phyloP scores from a whole-genome alignment of 306 rosid genomes.

The Dryas drummondii region DNA sequence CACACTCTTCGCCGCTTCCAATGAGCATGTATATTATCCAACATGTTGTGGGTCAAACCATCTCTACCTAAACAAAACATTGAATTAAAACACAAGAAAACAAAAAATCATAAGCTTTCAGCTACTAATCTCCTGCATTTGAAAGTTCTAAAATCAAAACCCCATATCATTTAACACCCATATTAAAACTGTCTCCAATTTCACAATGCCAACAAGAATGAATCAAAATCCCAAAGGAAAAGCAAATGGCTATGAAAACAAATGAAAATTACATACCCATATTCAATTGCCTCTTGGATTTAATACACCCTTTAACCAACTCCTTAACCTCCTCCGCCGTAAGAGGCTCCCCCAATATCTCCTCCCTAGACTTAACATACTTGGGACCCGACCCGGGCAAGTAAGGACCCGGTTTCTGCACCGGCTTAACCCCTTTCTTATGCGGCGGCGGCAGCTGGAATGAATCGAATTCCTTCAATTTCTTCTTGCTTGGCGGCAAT shows the following conservation, averaged over 20 bases:
- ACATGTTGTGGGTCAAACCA: constrained; percentile 96
- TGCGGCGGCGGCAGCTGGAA: constrained; percentile 77
- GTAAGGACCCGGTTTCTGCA: constrained; percentile 83
- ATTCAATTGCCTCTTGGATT: constrained; percentile 57
- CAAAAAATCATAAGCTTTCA: neutral
- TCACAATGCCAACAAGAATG: neutral
- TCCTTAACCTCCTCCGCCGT: constrained; percentile 55
- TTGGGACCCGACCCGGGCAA: constrained; percentile 66
- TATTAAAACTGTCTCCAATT: neutral
- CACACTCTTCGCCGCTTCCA: constrained; percentile 96
- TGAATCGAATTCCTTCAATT: constrained; percentile 72
- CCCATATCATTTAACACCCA: neutral
- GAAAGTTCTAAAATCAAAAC: neutral
- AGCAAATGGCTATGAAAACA: neutral
- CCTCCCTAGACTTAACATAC: constrained; percentile 68
- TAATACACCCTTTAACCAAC: constrained; percentile 47
- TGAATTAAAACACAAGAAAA: constrained; percentile 6
- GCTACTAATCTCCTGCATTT: neutral
- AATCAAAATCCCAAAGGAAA: neutral
- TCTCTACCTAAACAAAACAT: constrained; percentile 70
- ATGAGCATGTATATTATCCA: constrained; percentile 96
- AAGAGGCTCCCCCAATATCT: constrained; percentile 73
- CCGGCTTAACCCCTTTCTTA: constrained; percentile 83
- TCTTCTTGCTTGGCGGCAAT: constrained; percentile 75
- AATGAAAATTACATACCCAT: constrained; percentile 40